Evolutionary conservation across 345 rosid species (phyloP), one percentile per base, ranked within the genome.

Genomic region (Eutrema yunnanense): DNA sequence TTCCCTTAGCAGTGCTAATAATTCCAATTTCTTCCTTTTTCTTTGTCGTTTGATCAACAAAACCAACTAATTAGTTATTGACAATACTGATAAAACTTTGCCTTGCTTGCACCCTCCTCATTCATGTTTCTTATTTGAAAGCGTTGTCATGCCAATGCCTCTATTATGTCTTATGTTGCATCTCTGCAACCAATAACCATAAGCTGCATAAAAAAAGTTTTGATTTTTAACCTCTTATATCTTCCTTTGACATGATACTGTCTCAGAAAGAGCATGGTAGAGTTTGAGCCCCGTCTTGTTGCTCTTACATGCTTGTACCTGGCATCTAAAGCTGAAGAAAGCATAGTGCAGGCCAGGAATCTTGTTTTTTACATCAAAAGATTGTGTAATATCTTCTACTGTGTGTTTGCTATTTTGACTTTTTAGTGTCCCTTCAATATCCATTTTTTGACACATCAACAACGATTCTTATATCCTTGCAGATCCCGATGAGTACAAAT

Each of bases 271-370:
- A 87, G 94, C 68, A 82, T 93, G 96, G 79, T 87, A 36, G 96
- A 90, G 73, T 90, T 85, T 78, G 98, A 93, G 82, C 98, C 98
- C 4, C 88, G 96, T 59, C 90, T 90, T 72, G 97, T 90, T 42
- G 94, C 94, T 73, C 92, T 96, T 22, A 77, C 92, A 51, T 93
- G 98, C 88, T 84, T 93, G 80, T 93, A 90, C 76, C 82, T 93
- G 82, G 98, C 98, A 22, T 85, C 98, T 49, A 93, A 90, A 83
- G 98, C 96, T 76, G 98, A 93, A 84, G 98, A 93, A 82, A 89
- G 98, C 94, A 81, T 90, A 3, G 86, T 93, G 63, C 98, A 86
- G 70, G 97, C 97, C 75, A 87, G 85, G 74, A 78, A 84, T 49
- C 86, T 90, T 66, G 82, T 74, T 19, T 93, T 85, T 73, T 90